Percentiles rank a stretch among this genome's conserved stretches.
Conservation (phyloP, 108 stramenopile genomes). For the Discostella stelligeroides region DNA sequence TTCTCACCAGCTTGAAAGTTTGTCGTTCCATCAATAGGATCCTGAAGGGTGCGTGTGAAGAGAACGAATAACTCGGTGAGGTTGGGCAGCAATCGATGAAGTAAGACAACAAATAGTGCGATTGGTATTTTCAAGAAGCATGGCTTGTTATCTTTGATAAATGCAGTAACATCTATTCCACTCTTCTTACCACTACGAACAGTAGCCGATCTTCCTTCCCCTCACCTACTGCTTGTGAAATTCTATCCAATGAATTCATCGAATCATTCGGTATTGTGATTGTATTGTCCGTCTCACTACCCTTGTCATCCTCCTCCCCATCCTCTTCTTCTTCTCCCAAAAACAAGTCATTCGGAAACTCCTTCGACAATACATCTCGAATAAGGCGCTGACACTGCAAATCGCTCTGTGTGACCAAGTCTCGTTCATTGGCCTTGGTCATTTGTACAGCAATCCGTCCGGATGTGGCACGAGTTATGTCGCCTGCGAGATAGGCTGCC, state of each 20-base stretch:
- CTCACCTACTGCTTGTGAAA: background rate
- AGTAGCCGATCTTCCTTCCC: constrained; percentile 45
- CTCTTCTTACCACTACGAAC: constrained; percentile 61
- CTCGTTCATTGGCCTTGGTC: constrained; percentile 51
- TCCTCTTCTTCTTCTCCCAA: constrained; percentile 71
- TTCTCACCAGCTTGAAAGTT: constrained; percentile 78
- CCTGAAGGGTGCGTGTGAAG: constrained; percentile 11
- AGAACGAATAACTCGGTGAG: no score
- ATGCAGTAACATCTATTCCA: background rate
- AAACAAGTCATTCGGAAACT: constrained; percentile 70
- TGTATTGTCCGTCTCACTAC: constrained; percentile 41
- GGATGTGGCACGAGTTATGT: constrained; percentile 34
- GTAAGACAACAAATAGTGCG: no score
- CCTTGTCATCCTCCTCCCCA: constrained; percentile 40
- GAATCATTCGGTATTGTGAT: constrained; percentile 59
- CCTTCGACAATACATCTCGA: constrained; percentile 45
- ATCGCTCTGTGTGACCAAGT: constrained; percentile 61
- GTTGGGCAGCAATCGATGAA: no score
- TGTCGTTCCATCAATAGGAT: constrained; percentile 79
- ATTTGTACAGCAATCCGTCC: constrained; percentile 42
- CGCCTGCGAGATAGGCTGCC: constrained; percentile 45
- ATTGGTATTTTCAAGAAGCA: no score
- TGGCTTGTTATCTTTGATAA: no score
- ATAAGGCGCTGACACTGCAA: constrained; percentile 54
- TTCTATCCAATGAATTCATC: constrained; percentile 28